Evolutionary conservation across 108 stramenopile species (phyloP), one percentile per base, ranked within the genome.

Genomic region (Craspedostauros australis): DNA sequence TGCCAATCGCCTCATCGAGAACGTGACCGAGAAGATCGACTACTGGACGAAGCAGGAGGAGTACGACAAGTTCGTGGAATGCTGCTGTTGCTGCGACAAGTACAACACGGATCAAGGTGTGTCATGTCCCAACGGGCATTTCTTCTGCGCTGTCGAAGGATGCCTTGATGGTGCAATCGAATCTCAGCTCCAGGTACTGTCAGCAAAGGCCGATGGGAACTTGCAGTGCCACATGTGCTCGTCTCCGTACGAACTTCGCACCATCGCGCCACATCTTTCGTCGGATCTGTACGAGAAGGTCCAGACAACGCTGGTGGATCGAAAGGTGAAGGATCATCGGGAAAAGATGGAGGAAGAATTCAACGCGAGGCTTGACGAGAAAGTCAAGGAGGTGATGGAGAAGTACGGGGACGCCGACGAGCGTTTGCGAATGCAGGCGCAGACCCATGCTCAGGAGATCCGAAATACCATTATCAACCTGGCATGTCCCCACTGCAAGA

Each of bases 401-500:
- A 18, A 37, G 5, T 54, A 54, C 39, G 34, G 12, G 6, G 5
- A 34, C 5, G 34, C 40, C 8, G 34, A 31, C 26, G 15, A 5
- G 4, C 6, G 6, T 23, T n/a, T 48, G 22, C 25, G 29, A 25
- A 22, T 21, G 20, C 8, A 48, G 6, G 46, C 46, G 5, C 4
- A 38, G 30, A 33, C 14, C 16, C 23, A 37, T 14, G 52, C 52
- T 5, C 36, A 32, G 52, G n/a, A 4, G 15, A n/a, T 23, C 15
- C 31, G 52, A n/a, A 42, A 54, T n/a, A 37, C 31, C 9, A 37
- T 37, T 25, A 5, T 54, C 19, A 54, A 54, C 52, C 34, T 38
- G 33, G 34, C 31, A 6, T 54, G 52, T 37, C 52, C 52, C 5
- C 52, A 54, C 40, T 54, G 52, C 15, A 38, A 38, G 5, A n/a